Percentiles rank a stretch among this genome's conserved stretches.
Conservation (phyloP, 2,329 filamentous ascomycete genomes). For the Diaporthe vexans region DNA sequence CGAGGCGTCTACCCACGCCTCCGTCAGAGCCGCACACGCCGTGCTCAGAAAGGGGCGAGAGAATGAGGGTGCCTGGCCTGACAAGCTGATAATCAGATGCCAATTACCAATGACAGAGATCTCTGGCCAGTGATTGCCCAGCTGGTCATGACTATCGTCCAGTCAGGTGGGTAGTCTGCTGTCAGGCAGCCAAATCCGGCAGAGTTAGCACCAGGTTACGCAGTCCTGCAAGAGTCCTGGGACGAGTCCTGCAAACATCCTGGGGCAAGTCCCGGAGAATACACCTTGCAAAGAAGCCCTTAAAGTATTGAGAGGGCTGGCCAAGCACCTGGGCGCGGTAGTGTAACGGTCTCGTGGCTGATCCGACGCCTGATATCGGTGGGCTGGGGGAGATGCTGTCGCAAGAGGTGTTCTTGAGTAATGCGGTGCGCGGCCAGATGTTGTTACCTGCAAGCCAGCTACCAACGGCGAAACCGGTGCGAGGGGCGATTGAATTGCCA, state of each 20-base stretch:
- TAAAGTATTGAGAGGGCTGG: neutral
- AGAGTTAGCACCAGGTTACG: neutral
- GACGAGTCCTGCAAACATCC: neutral
- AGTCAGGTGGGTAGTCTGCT: neutral
- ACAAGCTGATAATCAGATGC: constrained; percentile 4
- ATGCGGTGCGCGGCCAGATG: neutral
- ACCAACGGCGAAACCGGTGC: neutral
- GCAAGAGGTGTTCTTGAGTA: neutral
- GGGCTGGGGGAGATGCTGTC: neutral
- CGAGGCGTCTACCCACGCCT: constrained; percentile 5
- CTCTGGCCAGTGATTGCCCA: constrained; percentile 18
- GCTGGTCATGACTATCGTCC: neutral
- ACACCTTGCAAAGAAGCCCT: neutral
- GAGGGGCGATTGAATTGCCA: neutral
- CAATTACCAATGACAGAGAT: constrained; percentile 5
- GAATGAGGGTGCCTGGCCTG: constrained; percentile 16
- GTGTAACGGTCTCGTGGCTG: neutral
- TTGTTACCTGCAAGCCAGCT: neutral
- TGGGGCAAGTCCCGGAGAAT: neutral
- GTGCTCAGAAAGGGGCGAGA: neutral
- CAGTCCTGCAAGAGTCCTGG: neutral
- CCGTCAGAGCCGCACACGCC: constrained; percentile 1
- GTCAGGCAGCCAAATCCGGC: constrained; percentile 1
- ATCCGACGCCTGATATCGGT: neutral
- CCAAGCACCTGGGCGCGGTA: neutral